Conservation (phyloP, 345 rosid species). For the Pseudoturritis turrita region DNA sequence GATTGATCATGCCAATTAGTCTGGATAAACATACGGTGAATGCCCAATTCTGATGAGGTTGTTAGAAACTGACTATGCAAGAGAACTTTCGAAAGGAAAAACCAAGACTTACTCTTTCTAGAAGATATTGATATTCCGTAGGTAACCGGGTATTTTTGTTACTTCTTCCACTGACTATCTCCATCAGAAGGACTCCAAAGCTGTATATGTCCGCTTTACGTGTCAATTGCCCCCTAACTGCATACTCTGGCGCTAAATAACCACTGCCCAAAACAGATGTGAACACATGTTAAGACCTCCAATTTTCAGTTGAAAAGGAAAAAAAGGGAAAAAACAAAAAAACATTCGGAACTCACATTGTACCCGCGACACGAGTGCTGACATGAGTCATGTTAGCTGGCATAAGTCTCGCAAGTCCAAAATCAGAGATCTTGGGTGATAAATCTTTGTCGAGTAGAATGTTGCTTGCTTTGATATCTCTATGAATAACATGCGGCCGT, state of each 20-base stretch:
- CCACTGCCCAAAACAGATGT: slow-evolving; percentile 50
- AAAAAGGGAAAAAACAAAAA: background rate
- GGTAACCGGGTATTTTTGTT: slow-evolving; percentile 77
- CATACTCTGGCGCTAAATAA: slow-evolving; percentile 97
- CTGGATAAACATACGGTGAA: background rate
- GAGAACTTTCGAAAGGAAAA: background rate
- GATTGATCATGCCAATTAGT: background rate
- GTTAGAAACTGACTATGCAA: background rate
- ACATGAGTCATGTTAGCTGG: slow-evolving; percentile 84
- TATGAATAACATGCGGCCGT: slow-evolving; percentile 68
- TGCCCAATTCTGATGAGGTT: background rate
- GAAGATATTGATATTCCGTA: slow-evolving; percentile 66
- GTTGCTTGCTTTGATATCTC: slow-evolving; percentile 98
- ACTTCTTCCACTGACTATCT: slow-evolving; percentile 84
- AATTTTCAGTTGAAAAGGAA: background rate
- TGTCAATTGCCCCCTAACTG: slow-evolving; percentile 84
- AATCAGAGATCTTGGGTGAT: slow-evolving; percentile 86
- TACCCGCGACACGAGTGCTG: slow-evolving; percentile 98
- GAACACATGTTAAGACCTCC: slow-evolving; percentile 10
- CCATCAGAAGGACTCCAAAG: slow-evolving; percentile 86
- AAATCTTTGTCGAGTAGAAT: slow-evolving; percentile 78
- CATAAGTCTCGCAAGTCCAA: slow-evolving; percentile 92
- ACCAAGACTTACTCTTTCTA: slow-evolving; percentile 65
- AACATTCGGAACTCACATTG: slow-evolving; percentile 58
- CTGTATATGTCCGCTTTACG: slow-evolving; percentile 92